Evolutionary conservation across 179 eudicot species (phyloP).

Genomic region (Corrigiola litoralis): DNA sequence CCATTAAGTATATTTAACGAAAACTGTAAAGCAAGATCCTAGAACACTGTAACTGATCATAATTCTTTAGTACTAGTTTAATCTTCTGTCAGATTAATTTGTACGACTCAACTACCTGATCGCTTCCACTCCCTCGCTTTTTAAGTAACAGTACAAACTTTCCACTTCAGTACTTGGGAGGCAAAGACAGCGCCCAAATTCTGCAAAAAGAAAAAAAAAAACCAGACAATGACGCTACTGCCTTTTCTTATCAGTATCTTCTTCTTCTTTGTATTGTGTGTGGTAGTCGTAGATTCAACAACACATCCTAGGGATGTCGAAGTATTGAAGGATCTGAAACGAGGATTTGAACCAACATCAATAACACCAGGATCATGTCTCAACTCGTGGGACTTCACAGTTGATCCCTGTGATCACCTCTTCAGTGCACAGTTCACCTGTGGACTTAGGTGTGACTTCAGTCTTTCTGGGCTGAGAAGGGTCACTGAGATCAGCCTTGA

Average conservation of each 20-base stretch:
- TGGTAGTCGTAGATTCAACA: conserved; percentile 19
- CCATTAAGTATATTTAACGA: background rate
- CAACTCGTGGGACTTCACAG: conserved; percentile 60
- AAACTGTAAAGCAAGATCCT: conserved; percentile 21
- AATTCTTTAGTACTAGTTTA: background rate
- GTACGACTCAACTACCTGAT: conserved; percentile 31
- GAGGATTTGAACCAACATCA: conserved; percentile 35
- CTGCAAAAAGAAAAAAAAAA: conserved; percentile 1
- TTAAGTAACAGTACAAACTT: background rate
- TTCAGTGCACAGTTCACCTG: conserved; percentile 55
- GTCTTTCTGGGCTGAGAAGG: conserved; percentile 29
- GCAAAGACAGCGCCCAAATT: background rate
- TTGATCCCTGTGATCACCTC: conserved; percentile 62
- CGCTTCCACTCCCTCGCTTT: background rate
- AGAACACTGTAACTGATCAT: conserved; percentile 14
- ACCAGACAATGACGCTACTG: conserved; percentile 12
- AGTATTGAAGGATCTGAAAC: conserved; percentile 38
- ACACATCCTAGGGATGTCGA: conserved; percentile 48
- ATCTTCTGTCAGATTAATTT: conserved; percentile 21
- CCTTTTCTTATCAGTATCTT: background rate
- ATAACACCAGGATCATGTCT: conserved; percentile 53
- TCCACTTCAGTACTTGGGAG: conserved; percentile 10
- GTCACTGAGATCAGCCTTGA: conserved; percentile 70
- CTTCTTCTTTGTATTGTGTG: background rate
- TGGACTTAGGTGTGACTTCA: conserved; percentile 58